Evolutionary conservation across 2,329 filamentous ascomycete species (phyloP).

Genomic region (Pestalotiopsis fici): DNA sequence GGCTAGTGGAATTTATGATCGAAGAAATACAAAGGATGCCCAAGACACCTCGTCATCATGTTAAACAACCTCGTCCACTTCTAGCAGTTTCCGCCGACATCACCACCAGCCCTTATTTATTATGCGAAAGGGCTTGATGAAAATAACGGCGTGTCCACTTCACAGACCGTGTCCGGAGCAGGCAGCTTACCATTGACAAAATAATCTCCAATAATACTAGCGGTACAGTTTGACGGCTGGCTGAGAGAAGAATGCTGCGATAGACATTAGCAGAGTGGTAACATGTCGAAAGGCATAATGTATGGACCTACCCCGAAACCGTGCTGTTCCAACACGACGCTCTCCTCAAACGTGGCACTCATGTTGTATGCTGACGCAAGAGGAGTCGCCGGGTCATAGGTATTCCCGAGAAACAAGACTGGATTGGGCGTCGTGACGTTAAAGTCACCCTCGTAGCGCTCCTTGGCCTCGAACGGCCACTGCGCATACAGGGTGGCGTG

Average conservation of each 20-base stretch:
- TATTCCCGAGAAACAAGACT: constrained; percentile 28
- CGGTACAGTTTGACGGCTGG: neutral
- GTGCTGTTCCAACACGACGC: constrained; percentile 26
- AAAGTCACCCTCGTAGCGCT: constrained; percentile 21
- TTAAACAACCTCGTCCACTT: no score
- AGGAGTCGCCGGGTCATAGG: constrained; percentile 30
- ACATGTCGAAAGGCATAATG: neutral
- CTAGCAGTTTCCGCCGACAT: neutral
- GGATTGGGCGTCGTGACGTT: constrained; percentile 24
- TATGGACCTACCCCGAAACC: constrained; percentile 19
- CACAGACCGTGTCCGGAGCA: constrained; percentile 5
- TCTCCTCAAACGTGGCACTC: constrained; percentile 25
- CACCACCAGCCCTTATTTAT: neutral
- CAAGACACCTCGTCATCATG: no score
- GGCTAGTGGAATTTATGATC: no score
- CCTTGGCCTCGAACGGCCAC: constrained; percentile 27
- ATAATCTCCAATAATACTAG: neutral
- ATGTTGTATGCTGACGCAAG: constrained; percentile 27
- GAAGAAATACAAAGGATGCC: no score
- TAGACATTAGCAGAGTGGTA: neutral
- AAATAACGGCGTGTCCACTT: constrained; percentile 3
- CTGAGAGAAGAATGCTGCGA: neutral
- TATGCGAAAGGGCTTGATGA: neutral
- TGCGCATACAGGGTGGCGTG: constrained; percentile 23
- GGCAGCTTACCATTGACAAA: constrained; percentile 5